These are phyloP conservation scores for Calonectria hawksworthii DNA, from an alignment of 2,329 filamentous ascomycete genomes.

Conservation along the genomic window DNA sequence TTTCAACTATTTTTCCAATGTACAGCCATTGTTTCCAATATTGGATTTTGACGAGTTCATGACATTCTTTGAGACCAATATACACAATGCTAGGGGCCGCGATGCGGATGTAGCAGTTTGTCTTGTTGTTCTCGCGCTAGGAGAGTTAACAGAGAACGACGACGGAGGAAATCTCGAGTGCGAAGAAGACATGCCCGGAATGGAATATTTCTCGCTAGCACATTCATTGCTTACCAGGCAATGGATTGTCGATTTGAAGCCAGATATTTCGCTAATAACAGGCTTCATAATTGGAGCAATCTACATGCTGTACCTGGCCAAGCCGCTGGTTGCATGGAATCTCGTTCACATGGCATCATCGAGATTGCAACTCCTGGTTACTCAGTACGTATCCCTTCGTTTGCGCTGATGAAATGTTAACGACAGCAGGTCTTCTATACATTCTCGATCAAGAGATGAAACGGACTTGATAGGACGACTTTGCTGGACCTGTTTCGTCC, in stretches of 20 bases:
- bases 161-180: not conserved
- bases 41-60: not conserved
- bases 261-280: constrained; percentile 1
- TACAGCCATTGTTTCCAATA: not conserved
- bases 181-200: not conserved
- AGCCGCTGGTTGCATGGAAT: constrained; percentile 38
- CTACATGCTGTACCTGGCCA: constrained; percentile 34
- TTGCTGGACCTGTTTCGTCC: constrained; percentile 44
- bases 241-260: not conserved
- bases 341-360: constrained; percentile 39
- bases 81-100: not conserved
- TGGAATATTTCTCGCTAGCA: not conserved
- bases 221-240: not conserved
- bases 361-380: constrained; percentile 33
- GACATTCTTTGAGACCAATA: not conserved
- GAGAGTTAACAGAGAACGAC: not conserved
- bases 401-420: not conserved
- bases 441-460: constrained; percentile 24
- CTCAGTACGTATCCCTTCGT: not conserved
- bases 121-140: not conserved
- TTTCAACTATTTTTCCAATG: not conserved
- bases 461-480: constrained; percentile 34
- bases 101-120: not conserved
- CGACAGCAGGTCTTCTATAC: not conserved
- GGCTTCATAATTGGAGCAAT: constrained; percentile 33